These are phyloP conservation scores for Candida nemodendra DNA, from an alignment of 805 yeast species.

Conservation along the genomic window DNA sequence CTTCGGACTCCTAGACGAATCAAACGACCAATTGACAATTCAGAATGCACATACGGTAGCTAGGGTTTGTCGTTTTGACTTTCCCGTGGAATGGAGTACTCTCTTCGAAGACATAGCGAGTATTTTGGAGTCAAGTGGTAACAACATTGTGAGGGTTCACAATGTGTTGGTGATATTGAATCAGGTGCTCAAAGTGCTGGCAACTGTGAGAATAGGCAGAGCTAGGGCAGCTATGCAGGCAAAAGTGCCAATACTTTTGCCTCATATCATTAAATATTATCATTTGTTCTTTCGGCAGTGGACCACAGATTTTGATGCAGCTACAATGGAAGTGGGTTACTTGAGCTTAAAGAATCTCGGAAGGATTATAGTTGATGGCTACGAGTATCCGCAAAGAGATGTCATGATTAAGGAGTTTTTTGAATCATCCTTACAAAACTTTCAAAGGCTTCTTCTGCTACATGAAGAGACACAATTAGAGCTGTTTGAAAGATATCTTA, in stretches of 20 bases:
- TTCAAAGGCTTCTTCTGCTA: conserved; percentile 52
- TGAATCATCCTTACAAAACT: conserved; percentile 53
- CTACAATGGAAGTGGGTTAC: conserved; percentile 72
- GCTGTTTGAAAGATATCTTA: conserved; percentile 65
- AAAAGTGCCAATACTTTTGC: conserved; percentile 62
- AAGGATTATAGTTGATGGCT: conserved; percentile 74
- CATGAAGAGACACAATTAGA: conserved; percentile 51
- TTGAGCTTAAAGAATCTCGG: conserved; percentile 71
- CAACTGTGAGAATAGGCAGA: conserved; percentile 80
- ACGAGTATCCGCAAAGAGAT: conserved; percentile 64
- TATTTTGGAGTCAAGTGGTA: conserved; percentile 44
- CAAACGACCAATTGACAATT: conserved; percentile 68
- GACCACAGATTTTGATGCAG: conserved; percentile 49
- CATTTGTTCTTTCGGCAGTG: conserved; percentile 59
- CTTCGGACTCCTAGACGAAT: conserved; percentile 59
- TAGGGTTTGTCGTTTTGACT: conserved; percentile 76
- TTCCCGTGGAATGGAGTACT: conserved; percentile 83
- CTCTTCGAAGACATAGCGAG: conserved; percentile 64
- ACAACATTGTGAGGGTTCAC: conserved; percentile 52
- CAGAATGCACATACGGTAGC: conserved; percentile 87
- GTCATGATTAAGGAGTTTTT: conserved; percentile 60
- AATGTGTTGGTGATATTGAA: conserved; percentile 67
- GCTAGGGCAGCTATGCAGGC: conserved; percentile 75
- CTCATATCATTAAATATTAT: conserved; percentile 60
- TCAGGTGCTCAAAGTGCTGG: conserved; percentile 72